Conservation (phyloP, 2,329 filamentous ascomycete species). For the Arthrinium puccinioides region DNA sequence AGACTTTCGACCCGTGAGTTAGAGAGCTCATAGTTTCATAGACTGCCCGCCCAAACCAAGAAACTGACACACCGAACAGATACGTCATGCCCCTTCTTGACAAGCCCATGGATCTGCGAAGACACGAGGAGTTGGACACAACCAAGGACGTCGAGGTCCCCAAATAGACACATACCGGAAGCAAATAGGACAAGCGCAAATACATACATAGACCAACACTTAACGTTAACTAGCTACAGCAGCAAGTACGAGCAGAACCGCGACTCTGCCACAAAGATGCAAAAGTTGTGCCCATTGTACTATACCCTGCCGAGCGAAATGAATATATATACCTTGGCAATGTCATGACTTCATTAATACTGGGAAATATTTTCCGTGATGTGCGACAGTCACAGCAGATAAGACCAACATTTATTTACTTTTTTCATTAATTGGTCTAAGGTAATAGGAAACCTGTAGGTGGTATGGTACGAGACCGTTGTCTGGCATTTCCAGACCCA, state of each 20-base stretch:
- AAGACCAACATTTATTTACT: constrained; percentile 2
- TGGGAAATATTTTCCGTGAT: no score
- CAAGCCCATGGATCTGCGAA: constrained; percentile 60
- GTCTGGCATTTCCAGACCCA: constrained; percentile 8
- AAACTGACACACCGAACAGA: no score
- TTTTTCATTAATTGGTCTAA: constrained; percentile 8
- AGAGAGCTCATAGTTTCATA: no score
- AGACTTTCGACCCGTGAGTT: constrained; percentile 67
- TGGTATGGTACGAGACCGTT: constrained; percentile 7
- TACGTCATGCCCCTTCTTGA: constrained; percentile 65
- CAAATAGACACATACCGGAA: not conserved
- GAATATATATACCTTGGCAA: no score
- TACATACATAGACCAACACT: not conserved
- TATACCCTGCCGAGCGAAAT: no score
- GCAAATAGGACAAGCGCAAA: not conserved
- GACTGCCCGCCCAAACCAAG: no score
- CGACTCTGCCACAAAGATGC: no score
- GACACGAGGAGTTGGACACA: constrained; percentile 56
- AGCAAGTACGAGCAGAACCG: no score
- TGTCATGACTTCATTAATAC: no score
- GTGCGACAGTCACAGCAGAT: no score
- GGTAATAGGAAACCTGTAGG: constrained; percentile 6
- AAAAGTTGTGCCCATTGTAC: no score
- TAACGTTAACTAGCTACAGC: no score
- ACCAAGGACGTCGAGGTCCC: constrained; percentile 9